These are phyloP conservation scores for Cyberlindnera petersonii DNA, from an alignment of 805 yeast species.

Conservation along the genomic window DNA sequence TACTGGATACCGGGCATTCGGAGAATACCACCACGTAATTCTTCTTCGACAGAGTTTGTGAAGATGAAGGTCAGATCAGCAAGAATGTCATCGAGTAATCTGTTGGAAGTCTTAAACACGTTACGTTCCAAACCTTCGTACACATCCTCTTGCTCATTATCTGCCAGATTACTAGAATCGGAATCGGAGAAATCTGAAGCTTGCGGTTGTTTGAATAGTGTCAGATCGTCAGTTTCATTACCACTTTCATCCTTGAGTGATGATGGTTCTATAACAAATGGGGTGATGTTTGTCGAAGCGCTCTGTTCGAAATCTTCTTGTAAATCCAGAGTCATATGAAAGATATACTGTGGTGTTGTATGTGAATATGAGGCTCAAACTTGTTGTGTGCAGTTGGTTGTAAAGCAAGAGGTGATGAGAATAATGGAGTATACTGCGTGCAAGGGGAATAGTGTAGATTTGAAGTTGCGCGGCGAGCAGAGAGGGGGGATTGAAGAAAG, in stretches of 20 bases:
- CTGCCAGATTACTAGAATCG: constrained; percentile 5
- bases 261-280: too few species aligned
- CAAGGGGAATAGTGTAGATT: too few species aligned
- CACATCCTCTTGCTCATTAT: constrained; percentile 10
- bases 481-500: too few species aligned
- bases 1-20: constrained; percentile 29
- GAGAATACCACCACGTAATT: constrained; percentile 27
- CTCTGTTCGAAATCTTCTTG: too few species aligned
- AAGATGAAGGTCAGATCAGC: constrained; percentile 36
- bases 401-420: too few species aligned
- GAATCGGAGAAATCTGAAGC: neutral
- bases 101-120: constrained; percentile 58
- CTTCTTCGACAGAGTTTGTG: constrained; percentile 11
- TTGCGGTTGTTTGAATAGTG: neutral
- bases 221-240: neutral
- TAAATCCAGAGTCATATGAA: too few species aligned
- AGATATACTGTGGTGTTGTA: too few species aligned
- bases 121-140: constrained; percentile 5
- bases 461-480: too few species aligned
- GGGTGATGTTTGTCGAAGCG: too few species aligned
- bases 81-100: constrained; percentile 62
- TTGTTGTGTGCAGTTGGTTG: too few species aligned
- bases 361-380: too few species aligned
- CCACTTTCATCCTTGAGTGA: neutral
- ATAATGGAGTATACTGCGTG: too few species aligned